These are phyloP conservation scores for Eucalyptus erythrocorys DNA, from an alignment of 345 rosid genomes.

Conservation along the genomic window DNA sequence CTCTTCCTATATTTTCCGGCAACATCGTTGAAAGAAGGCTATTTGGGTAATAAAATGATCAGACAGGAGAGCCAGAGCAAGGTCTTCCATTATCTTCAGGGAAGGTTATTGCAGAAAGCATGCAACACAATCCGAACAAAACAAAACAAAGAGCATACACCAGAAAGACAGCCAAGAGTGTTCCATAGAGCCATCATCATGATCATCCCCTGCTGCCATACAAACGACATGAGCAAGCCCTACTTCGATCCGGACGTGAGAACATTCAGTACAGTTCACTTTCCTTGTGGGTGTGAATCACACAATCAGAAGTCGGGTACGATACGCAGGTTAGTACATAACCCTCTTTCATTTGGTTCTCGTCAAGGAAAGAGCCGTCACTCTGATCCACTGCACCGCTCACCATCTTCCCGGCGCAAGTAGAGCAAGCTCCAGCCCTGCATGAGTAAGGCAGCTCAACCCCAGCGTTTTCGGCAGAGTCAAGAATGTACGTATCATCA, in stretches of 20 bases:
- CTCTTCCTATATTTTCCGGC: neutral
- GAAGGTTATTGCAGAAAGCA: neutral
- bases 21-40: neutral
- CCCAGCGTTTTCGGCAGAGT: constrained; percentile 79
- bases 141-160: neutral
- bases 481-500: constrained; percentile 61
- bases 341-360: constrained; percentile 39
- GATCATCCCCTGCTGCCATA: neutral
- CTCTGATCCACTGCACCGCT: constrained; percentile 67
- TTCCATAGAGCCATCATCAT: neutral
- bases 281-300: constrained; percentile 90
- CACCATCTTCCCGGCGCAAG: constrained; percentile 63
- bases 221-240: neutral
- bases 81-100: neutral
- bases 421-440: constrained; percentile 97
- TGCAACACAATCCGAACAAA: neutral
- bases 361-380: constrained; percentile 81
- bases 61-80: neutral
- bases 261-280: constrained; percentile 42
- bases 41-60: neutral
- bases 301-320: constrained; percentile 67
- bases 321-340: constrained; percentile 79
- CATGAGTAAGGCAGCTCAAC: constrained; percentile 83
- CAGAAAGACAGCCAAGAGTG: neutral
- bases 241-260: neutral